Evolutionary conservation across 345 rosid genomes (phyloP), one percentile per base, ranked within the genome.

Genomic region (Euphorbia tirucalli): DNA sequence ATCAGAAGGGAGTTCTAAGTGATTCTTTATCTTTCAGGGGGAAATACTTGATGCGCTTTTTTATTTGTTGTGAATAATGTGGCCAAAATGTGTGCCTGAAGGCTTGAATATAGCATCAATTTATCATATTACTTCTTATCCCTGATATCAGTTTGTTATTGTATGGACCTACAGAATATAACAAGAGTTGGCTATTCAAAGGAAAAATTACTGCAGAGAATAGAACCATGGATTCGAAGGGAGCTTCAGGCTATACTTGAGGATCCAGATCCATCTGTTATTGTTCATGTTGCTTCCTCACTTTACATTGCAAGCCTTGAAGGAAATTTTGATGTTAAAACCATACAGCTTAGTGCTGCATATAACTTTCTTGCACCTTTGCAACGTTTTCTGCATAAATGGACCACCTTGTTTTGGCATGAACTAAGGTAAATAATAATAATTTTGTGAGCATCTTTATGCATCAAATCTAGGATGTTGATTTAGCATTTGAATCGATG

Each of bases 191-290:
- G 71, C 77, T 76, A 61, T 49, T 35, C 52, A 24, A 86, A 75
- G 74, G 85, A 83, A 68, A 82, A 59, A 61, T 57, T 85, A 7
- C 21, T 65, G 66, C 81, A 71, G 75, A 87, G 79, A 75, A 75
- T 83, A 69, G 86, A 85, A 68, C 89, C 96, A n/a, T 92, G 96
- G 96, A 81, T 88, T 48, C 68, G 55, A 66, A 88, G 97, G 78
- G 97, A 92, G 88, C 71, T 92, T 28, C 79, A 83, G 68, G 90
- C 88, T 11, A 79, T 87, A 58, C 90, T 86, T 44, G 89, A 86
- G 57, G 93, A 87, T 71, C 87, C 87, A 18, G 93, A 92, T 77
- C 88, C 92, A 37, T 79, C 90, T 43, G 73, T 92, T 67, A 80
- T 92, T 57, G 84, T 87, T 81, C 92, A 88, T 82, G 82, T 90